phyloP scores from a whole-genome alignment of 169 alveolate species.

The Plasmodium falciparum region DNA sequence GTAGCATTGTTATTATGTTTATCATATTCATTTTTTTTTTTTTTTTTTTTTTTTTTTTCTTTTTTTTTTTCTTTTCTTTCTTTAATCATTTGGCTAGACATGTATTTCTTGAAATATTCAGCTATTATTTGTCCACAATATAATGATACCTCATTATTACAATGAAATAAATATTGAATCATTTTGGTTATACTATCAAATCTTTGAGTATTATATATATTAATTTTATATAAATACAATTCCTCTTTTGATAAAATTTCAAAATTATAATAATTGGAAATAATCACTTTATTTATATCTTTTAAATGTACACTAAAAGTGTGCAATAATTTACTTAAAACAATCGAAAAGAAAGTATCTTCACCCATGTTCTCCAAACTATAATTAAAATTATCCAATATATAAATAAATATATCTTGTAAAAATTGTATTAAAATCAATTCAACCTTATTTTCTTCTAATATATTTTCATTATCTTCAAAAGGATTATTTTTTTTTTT shows the following conservation, averaged over 20 bases:
- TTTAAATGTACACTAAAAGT: slow-evolving; percentile 37
- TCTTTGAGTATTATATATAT: slow-evolving; percentile 3
- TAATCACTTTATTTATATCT: slow-evolving; percentile 7
- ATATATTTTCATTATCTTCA: neutral
- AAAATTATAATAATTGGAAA: slow-evolving; percentile 13
- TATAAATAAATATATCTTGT: slow-evolving; percentile 22
- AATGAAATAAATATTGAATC: slow-evolving; percentile 29
- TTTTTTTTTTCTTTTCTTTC: neutral
- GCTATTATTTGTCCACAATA: slow-evolving; percentile 55
- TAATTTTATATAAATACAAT: slow-evolving; percentile 28
- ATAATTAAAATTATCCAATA: slow-evolving; percentile 17
- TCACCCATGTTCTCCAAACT: slow-evolving; percentile 13
- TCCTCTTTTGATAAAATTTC: slow-evolving; percentile 14
- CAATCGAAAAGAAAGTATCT: slow-evolving; percentile 22
- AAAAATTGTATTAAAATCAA: slow-evolving; percentile 19
- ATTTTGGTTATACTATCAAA: slow-evolving; percentile 29
- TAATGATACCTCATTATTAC: slow-evolving; percentile 35
- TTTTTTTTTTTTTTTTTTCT: neutral
- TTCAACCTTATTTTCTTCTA: slow-evolving; percentile 24
- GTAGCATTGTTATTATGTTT: neutral
- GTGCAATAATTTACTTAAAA: slow-evolving; percentile 45
- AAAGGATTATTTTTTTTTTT: neutral
- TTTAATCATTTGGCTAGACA: slow-evolving; percentile 8
- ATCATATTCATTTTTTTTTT: neutral
- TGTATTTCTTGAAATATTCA: slow-evolving; percentile 36